Base-by-base conservation (phyloP, 192 early-diverging fungal species). In the Jimgerdemannia flammicorona region DNA sequence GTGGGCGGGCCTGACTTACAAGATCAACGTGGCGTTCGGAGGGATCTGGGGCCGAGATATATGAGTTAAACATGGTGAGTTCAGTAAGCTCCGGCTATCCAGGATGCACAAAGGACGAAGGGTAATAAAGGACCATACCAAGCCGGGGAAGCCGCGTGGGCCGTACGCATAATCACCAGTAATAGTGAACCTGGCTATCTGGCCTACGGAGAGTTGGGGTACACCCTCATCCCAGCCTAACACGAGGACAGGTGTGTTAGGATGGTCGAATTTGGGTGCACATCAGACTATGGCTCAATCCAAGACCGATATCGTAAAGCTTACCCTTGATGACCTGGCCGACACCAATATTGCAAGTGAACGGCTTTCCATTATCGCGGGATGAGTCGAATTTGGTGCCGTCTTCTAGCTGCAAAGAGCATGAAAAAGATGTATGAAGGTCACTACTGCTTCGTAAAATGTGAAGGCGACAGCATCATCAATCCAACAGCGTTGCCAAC, bases 301-400 rank as follows among this genome's bases (percentile, higher is more conserved):
- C 29, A 19, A 19, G 64, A 65, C 14, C 19, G 64, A 19, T 65
- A 14, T 18, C 19, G 14, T 14, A 59, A 3, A 66, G 29, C 64
- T 73, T 67, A 74, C 92, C 95, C 71, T 86, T 82, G 82, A 99
- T 99, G 74, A 99, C 96, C 78, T 91, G 95, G 3, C 95, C 95
- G 40, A 96, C 92, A 77, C 98, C 98, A 76, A 99, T 98, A 65
- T 83, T 85, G 84, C 92, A 95, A 40, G 84, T 84, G 75, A 98
- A 99, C 63, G 98, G 95, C 76, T 92, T 72, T 39, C 88, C 85
- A 77, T 96, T 95, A 83, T 97, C 89, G 71, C 84, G 79, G 71
- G 94, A 95, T 70, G 93, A 94, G 81, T 99, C 98, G 74, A 99
- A 99, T 81, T 92, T 88, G 20, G 68, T 80, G 73, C 95, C 95